phyloP scores from a whole-genome alignment of 257 asterid species.

The Ballota nigra region DNA sequence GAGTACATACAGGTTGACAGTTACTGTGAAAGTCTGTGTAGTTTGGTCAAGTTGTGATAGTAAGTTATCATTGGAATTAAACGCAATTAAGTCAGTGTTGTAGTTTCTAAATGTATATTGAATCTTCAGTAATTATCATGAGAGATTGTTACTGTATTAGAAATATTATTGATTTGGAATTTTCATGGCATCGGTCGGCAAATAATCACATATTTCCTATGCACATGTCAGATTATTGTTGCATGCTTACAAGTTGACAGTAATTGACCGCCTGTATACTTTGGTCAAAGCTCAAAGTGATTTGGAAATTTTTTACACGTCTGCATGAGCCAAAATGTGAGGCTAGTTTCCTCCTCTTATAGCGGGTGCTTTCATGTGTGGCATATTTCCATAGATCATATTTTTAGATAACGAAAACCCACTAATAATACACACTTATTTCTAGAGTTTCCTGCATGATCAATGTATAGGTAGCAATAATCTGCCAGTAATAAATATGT shows the following conservation, averaged over 20 bases:
- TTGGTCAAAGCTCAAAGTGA: not conserved
- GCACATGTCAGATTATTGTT: not conserved
- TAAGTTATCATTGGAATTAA: not conserved
- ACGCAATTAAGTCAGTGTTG: not conserved
- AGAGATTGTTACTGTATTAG: not conserved
- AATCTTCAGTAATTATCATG: conserved; percentile 3
- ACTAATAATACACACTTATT: not conserved
- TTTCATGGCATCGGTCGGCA: not conserved
- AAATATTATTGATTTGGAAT: not conserved
- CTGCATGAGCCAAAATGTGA: conserved; percentile 7
- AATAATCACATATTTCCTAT: not conserved
- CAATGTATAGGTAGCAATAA: too few relatives aligned
- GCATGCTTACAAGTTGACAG: not conserved
- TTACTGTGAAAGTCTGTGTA: not conserved
- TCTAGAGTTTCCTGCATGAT: too few relatives aligned
- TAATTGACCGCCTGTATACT: not conserved
- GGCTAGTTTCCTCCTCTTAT: not conserved
- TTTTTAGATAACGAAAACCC: conserved; percentile 2
- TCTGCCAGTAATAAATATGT: too few relatives aligned
- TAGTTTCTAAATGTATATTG: not conserved
- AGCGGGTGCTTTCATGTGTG: not conserved
- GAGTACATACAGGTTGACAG: not conserved
- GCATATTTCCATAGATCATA: not conserved
- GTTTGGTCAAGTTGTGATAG: not conserved
- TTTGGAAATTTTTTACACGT: not conserved